Evolutionary conservation across 2,329 filamentous ascomycete species (phyloP), one percentile per base, ranked within the genome.

Genomic region (Fusarium tricinctum): DNA sequence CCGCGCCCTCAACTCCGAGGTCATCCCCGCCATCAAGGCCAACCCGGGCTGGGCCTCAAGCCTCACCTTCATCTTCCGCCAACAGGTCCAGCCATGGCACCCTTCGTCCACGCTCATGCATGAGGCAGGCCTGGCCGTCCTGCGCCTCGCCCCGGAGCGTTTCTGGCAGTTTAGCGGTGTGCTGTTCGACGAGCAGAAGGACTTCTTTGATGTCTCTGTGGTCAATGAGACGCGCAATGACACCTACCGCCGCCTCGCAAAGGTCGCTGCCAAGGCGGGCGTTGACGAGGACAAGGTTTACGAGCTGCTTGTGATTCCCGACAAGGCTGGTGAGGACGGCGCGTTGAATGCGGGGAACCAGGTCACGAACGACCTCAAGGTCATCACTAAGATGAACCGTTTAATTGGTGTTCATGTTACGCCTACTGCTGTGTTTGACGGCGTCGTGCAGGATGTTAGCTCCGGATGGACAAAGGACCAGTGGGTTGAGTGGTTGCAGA

Each of bases 61-160:
- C 64, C 81, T 97, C 4, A 86, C 92, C 73, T 84, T 97, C 72
- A 87, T 98, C 75, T 92, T 97, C 84, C 91, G 94, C 49, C 94
- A 95, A 78, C 94, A 97, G 78, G 88, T 97, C 74, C 94, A 97
- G 82, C 93, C 94, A 15, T 97, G 95, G 95, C 94, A 98, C 81
- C 95, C 95, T 3, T 93, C 91, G 20, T 94, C 89, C 40, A 94
- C 91, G 8, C 85, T 94, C 13, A 84, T 88, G 57, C 92, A 95
- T 82, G 95, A 98, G 85, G 92, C 94, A 32, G 94, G 84, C 5
- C 86, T 93, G 32, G 95, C 94, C 4, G 93, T 97, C 2, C 85
- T 95, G 71, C 87, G 86, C 51, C 79, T 93, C 8, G 83, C 88
- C 4, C 91, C 92, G 0, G 83, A 85, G 19, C 89, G 88, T 70